Percentiles rank a stretch among this genome's conserved stretches.
Conservation (phyloP, 169 alveolate genomes). For the Plasmodium relictum region DNA sequence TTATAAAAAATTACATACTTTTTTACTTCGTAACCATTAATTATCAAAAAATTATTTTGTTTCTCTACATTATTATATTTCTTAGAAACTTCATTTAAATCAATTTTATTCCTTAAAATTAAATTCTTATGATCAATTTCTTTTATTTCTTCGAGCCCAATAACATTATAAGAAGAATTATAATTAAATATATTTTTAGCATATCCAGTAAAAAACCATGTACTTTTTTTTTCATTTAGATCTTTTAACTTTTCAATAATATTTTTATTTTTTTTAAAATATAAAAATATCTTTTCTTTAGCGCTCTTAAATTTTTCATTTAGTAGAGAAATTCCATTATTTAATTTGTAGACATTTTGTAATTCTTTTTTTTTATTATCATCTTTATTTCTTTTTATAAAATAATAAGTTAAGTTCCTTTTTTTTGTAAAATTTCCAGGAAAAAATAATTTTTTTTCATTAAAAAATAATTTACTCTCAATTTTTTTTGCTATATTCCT, state of each 20-base stretch:
- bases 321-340: neutral
- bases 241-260: slow-evolving; percentile 41
- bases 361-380: neutral
- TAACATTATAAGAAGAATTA: slow-evolving; percentile 35
- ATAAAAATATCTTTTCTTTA: slow-evolving; percentile 15
- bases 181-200: slow-evolving; percentile 54
- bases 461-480: slow-evolving; percentile 16
- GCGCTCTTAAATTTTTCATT: slow-evolving; percentile 7
- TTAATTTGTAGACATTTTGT: neutral
- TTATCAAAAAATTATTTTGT: slow-evolving; percentile 5
- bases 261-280: slow-evolving; percentile 34
- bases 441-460: slow-evolving; percentile 1
- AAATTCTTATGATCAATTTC: slow-evolving; percentile 22
- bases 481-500: slow-evolving; percentile 20
- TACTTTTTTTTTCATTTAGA: slow-evolving; percentile 49
- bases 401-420: neutral
- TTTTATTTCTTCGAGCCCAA: slow-evolving; percentile 55
- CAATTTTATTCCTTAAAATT: slow-evolving; percentile 1
- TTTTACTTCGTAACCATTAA: slow-evolving; percentile 16
- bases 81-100: slow-evolving; percentile 21
- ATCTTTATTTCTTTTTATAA: slow-evolving; percentile 31
- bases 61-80: neutral
- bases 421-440: neutral
- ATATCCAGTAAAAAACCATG: slow-evolving; percentile 67
- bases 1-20: slow-evolving; percentile 44